Evolutionary conservation across 306 rosid genomes (phyloP).

Genomic region (Begonia loranthoides): DNA sequence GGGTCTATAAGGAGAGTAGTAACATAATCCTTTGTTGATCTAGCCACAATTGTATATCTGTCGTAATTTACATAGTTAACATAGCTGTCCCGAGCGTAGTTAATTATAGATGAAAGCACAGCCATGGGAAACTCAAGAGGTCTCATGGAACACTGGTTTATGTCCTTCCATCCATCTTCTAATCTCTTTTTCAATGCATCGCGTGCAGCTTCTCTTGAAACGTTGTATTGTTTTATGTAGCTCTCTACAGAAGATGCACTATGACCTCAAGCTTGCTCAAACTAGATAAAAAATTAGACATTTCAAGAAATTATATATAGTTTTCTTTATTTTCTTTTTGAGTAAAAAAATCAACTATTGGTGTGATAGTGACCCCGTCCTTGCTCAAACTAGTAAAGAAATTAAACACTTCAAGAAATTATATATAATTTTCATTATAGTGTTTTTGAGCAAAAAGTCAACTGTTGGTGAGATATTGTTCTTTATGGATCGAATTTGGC

Average conservation of each 20-base stretch:
- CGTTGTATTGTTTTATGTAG: conserved; percentile 2
- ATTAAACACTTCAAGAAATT: too few relatives aligned
- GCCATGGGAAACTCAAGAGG: conserved; percentile 13
- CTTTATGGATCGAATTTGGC: too few relatives aligned
- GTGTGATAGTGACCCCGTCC: too few relatives aligned
- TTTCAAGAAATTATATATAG: neutral
- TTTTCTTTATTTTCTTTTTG: too few relatives aligned
- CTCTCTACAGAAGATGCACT: too few relatives aligned
- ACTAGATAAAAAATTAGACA: too few relatives aligned
- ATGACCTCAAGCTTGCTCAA: too few relatives aligned
- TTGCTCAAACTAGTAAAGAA: too few relatives aligned
- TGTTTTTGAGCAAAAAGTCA: too few relatives aligned
- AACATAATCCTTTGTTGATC: conserved; percentile 10
- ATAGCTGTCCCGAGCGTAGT: conserved; percentile 19
- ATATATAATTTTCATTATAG: too few relatives aligned
- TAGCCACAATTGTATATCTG: conserved; percentile 13
- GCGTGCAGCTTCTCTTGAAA: conserved; percentile 6
- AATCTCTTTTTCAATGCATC: conserved; percentile 5
- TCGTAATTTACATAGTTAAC: conserved; percentile 18
- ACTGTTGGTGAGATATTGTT: too few relatives aligned
- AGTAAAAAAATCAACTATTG: too few relatives aligned
- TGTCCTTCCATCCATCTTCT: conserved; percentile 19
- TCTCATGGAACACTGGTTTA: conserved; percentile 23
- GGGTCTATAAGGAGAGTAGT: conserved; percentile 18
- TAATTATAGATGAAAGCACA: conserved; percentile 17